phyloP scores from a whole-genome alignment of 1,139 yeast species.

The Saccharomyces hybrid region DNA sequence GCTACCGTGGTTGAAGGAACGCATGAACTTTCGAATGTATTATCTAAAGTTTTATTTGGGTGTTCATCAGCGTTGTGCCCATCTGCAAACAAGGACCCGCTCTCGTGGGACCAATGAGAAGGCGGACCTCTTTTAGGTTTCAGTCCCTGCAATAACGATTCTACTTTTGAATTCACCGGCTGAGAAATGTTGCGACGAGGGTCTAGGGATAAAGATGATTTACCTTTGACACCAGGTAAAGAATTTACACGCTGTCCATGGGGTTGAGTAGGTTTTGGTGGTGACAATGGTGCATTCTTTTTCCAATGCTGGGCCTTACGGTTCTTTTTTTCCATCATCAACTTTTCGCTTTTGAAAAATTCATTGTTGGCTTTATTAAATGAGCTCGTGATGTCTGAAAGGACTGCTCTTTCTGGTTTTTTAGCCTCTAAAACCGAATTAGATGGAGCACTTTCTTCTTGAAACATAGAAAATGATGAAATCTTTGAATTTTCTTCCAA shows the following conservation, averaged over 20 bases:
- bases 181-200: constrained; percentile 28
- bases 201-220: constrained; percentile 13
- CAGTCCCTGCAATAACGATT: constrained; percentile 9
- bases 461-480: background rate
- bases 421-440: background rate
- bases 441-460: background rate
- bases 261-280: background rate
- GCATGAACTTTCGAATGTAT: background rate
- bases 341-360: background rate
- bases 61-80: background rate
- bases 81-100: background rate
- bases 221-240: background rate
- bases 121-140: background rate
- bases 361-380: background rate
- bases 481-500: background rate
- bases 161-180: constrained; percentile 16
- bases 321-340: background rate
- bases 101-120: background rate
- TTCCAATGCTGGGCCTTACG: background rate
- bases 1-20: background rate
- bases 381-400: background rate
- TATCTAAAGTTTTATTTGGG: background rate
- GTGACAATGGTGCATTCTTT: background rate
- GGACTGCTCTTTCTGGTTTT: background rate
- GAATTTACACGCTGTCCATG: background rate